Percentiles rank a stretch among this genome's conserved stretches.
These are phyloP conservation scores for Lavandula angustifolia DNA, from an alignment of 257 asterid genomes.

Conservation along the genomic window DNA sequence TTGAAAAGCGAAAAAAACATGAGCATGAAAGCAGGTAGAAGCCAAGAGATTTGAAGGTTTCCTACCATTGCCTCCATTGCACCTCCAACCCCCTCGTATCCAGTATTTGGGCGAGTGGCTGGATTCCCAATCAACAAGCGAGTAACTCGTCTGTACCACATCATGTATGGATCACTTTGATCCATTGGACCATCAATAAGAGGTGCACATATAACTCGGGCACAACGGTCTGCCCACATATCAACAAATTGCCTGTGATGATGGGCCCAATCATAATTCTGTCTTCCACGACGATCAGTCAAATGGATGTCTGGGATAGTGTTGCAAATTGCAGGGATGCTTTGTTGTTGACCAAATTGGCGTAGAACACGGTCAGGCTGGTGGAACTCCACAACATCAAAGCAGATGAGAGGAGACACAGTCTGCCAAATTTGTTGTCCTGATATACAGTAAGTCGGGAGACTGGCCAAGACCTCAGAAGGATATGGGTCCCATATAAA, in stretches of 20 bases:
- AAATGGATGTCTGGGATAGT: slow-evolving; percentile 69
- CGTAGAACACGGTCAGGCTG: slow-evolving; percentile 77
- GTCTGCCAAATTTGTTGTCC: slow-evolving; percentile 71
- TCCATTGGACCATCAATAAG: slow-evolving; percentile 52
- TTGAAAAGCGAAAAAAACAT: slow-evolving; percentile 1
- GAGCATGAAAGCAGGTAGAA: slow-evolving; percentile 20
- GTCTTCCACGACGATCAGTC: slow-evolving; percentile 81
- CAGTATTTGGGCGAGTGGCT: slow-evolving; percentile 55
- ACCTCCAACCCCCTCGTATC: slow-evolving; percentile 65
- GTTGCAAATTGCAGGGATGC: slow-evolving; percentile 61
- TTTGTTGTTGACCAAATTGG: slow-evolving; percentile 70
- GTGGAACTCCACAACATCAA: slow-evolving; percentile 76
- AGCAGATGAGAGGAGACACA: slow-evolving; percentile 74
- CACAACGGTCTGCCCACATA: slow-evolving; percentile 63
- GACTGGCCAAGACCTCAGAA: slow-evolving; percentile 47
- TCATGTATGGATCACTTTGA: slow-evolving; percentile 65
- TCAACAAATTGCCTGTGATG: slow-evolving; percentile 70
- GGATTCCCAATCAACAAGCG: slow-evolving; percentile 77
- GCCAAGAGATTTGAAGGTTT: slow-evolving; percentile 11
- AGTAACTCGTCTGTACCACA: slow-evolving; percentile 67
- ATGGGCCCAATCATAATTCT: slow-evolving; percentile 81
- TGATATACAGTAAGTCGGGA: slow-evolving; percentile 68
- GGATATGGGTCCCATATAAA: slow-evolving; percentile 85
- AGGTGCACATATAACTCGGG: slow-evolving; percentile 47
- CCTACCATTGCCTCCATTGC: slow-evolving; percentile 64